Base-by-base conservation (phyloP, 805 yeast genomes). In the Saitoella complicata region DNA sequence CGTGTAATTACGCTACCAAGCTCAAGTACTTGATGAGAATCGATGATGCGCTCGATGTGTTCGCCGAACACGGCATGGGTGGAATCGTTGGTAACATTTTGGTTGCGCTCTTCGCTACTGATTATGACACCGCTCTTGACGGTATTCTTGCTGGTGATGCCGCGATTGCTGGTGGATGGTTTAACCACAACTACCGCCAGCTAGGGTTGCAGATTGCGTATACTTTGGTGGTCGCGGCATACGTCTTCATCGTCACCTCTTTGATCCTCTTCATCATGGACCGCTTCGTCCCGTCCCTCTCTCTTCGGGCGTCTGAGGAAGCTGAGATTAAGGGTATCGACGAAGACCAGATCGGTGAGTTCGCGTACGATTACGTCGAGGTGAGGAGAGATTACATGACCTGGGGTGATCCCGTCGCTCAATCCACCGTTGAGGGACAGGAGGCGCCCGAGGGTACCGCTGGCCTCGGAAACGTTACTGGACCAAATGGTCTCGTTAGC, bases 11-110 rank as follows among this genome's bases (percentile, higher is more conserved):
- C 57, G 68, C 94, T 46, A 88, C 96, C 40, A 82, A 85, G 56
- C 65, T 88, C 60, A 88, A 88, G 64, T 83, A 80, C 58, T 64
- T 83, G 50, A 65, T 81, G 40, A 71, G 72, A 47, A 86, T 88
- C 43, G 97, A 91, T 61, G 98, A 88, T 65, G 78, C 95, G 1
- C 67, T 91, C 54, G 97, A 91, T 79, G 77, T 86, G 43, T 71
- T 88, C 59, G 97, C 97, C n/a, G 97, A 88, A 75, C 98, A 88
- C 78, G 97, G 95, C 42, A 71, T 88, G 54, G 97, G 96, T 0
- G 98, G 98, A 32, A 71, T 87, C 40, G 71, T 88, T 40, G 97
- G 98, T 0, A 69, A 87, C 41, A 46, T 88, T n/a, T 86, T 85
- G 66, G 86, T 85, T 58, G 95, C 83, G 0, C 58, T 88, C 1